A percentile compares a stretch with the other conserved stretches of the same genome.
phyloP scores from a whole-genome alignment of 495 filamentous ascomycete genomes.

The Aspergillus leporis region DNA sequence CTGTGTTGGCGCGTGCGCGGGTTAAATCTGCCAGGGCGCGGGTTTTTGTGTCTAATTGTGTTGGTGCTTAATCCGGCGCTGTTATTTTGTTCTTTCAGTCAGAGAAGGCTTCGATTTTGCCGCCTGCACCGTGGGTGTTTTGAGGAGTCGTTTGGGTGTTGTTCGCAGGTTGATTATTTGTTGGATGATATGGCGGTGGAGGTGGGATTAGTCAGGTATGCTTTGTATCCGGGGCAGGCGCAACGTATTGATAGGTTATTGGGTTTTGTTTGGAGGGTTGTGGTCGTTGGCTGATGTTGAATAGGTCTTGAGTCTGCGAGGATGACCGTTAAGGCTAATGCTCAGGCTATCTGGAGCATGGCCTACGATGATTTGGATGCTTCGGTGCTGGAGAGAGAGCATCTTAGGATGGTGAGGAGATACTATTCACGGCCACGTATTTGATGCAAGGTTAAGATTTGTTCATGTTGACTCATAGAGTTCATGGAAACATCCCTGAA shows the following conservation, averaged over 20 bases:
- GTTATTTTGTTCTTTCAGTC: background rate
- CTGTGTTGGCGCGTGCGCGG: background rate
- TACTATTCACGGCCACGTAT: background rate
- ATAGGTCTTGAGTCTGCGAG: background rate
- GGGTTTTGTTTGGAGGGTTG: background rate
- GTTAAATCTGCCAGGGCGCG: background rate
- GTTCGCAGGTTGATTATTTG: slow-evolving; percentile 1
- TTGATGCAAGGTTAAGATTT: too few relatives aligned
- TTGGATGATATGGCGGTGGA: background rate
- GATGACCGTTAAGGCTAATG: background rate
- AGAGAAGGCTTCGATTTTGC: background rate
- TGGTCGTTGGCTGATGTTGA: background rate
- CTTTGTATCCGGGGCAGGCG: background rate
- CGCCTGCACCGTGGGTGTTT: background rate
- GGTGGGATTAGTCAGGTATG: background rate
- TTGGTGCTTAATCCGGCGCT: background rate
- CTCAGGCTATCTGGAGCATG: slow-evolving; percentile 5
- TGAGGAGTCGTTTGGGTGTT: slow-evolving; percentile 1
- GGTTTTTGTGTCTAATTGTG: background rate
- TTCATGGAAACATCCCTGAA: too few relatives aligned
- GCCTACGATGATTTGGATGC: slow-evolving; percentile 1
- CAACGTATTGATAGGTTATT: slow-evolving; percentile 4
- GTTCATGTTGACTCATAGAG: too few relatives aligned
- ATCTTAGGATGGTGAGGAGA: background rate
- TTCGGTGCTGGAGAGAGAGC: background rate